Evolutionary conservation across 2,329 filamentous ascomycete species (phyloP), one percentile per base, ranked within the genome.

Genomic region (Ascochyta rabiei): DNA sequence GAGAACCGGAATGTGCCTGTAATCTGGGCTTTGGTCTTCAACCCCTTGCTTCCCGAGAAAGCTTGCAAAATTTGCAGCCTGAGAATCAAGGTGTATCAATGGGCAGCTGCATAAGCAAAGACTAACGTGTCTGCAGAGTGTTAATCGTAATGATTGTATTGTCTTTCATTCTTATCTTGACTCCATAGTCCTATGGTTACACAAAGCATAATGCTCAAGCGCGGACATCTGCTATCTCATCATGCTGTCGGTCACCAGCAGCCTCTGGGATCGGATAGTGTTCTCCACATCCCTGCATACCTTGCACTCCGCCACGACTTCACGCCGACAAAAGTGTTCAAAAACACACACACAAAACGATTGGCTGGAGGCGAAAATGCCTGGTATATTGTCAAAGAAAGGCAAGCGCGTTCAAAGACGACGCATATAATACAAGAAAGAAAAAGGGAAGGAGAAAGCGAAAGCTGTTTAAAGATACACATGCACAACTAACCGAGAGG

Each of bases 311-410:
- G 6, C 10, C 41, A 35, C 31, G 18, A 30, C 41, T 42, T 24
- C 31, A 41, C 28, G 6, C 42, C 16, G 15, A 19, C 23, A 26
- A 43, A 26, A 33, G 13, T 18, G 19, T 38, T n/a, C 33, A 42
- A 42, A 42, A 35, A 12, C 33, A 54, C 18, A 42, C 30, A 12
- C 33, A 54, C 18, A 43, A 4, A 43, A 34, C 54, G 39, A 56
- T 62, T 66, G 60, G 61, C 53, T 40, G 40, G 26, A 57, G 57
- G 60, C 61, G 60, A 61, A 57, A 43, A 53, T 54, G 34, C 45
- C 21, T 52, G 47, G 43, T 51, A 53, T 47, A 39, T 48, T 33
- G 30, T 44, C 33, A 39, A 33, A 44, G 19, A 34, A 46, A 48
- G 31, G 44, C 39, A 41, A 51, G 48, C 55, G 48, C 39, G 37